Percentiles rank a stretch among this genome's conserved stretches.
Conservation (phyloP, 2,329 filamentous ascomycete genomes). For the Trichoderma endophyticum region DNA sequence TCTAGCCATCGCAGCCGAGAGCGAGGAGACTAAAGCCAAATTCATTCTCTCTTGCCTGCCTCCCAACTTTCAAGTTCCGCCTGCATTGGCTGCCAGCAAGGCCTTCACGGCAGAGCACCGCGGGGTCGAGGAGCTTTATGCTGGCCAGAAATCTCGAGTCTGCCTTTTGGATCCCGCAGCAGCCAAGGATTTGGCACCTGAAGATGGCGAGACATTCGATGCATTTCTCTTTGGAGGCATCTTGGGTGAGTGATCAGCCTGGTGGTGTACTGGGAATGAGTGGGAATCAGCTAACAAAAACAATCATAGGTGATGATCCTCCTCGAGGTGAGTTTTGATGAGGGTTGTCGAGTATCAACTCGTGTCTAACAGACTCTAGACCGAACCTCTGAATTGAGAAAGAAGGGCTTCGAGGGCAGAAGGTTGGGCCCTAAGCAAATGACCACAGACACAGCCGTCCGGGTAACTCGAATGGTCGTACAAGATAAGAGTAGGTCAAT, state of each 20-base stretch:
- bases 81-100: constrained; percentile 50
- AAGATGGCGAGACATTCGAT: constrained; percentile 79
- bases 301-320: constrained; percentile 75
- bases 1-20: constrained; percentile 79
- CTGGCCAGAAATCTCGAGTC: constrained; percentile 67
- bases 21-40: constrained; percentile 58
- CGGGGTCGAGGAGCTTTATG: constrained; percentile 81
- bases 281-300: constrained; percentile 18
- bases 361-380: constrained; percentile 50
- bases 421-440: constrained; percentile 91
- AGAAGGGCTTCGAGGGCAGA: constrained; percentile 86
- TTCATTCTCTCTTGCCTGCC: constrained; percentile 86
- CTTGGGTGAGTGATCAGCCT: constrained; percentile 60
- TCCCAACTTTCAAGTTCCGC: constrained; percentile 61
- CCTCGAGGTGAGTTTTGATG: constrained; percentile 66
- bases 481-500: constrained; percentile 69
- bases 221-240: constrained; percentile 96
- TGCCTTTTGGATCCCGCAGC: constrained; percentile 89
- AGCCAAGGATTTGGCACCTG: constrained; percentile 73
- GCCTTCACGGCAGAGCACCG: constrained; percentile 69
- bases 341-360: neutral
- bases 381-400: constrained; percentile 89
- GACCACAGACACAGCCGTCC: constrained; percentile 96
- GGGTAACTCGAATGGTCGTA: constrained; percentile 85
- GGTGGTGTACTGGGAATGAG: neutral